These are phyloP conservation scores for Geosmithia flava DNA, from an alignment of 2,329 filamentous ascomycete genomes.

Conservation along the genomic window DNA sequence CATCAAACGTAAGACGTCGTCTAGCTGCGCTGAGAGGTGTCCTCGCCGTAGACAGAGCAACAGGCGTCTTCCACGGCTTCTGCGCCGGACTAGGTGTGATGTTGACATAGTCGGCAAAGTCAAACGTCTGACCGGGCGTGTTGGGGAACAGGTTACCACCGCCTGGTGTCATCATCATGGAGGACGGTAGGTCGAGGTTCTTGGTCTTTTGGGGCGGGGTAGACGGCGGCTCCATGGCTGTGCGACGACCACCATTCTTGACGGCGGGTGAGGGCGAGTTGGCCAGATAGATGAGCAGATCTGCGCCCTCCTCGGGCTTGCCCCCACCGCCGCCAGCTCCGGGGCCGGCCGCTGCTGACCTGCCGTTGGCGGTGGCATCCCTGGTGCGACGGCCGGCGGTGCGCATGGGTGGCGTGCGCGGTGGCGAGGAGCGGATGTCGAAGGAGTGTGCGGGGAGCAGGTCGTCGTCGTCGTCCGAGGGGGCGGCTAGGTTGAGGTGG, in stretches of 20 bases:
- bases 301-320: slow-evolving; percentile 65
- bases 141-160: slow-evolving; percentile 57
- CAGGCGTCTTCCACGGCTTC: slow-evolving; percentile 74
- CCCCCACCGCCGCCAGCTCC: slow-evolving; percentile 12
- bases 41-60: slow-evolving; percentile 35
- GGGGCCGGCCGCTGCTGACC: background rate
- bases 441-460: slow-evolving; percentile 69
- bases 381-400: slow-evolving; percentile 35
- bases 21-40: slow-evolving; percentile 57
- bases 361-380: background rate
- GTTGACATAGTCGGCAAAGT: slow-evolving; percentile 95
- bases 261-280: slow-evolving; percentile 82
- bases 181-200: slow-evolving; percentile 61
- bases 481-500: slow-evolving; percentile 50
- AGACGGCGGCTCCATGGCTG: slow-evolving; percentile 54
- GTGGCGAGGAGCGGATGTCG: slow-evolving; percentile 64
- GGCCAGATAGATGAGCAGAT: slow-evolving; percentile 72
- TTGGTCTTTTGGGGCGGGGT: slow-evolving; percentile 56
- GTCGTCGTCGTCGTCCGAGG: slow-evolving; percentile 72
- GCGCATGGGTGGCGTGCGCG: slow-evolving; percentile 62
- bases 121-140: slow-evolving; percentile 75
- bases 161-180: slow-evolving; percentile 79
- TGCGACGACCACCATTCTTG: slow-evolving; percentile 24
- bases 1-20: slow-evolving; percentile 72
- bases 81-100: slow-evolving; percentile 94